Base-by-base conservation (phyloP, 257 asterid species). In the Solanum lignicaule region DNA sequence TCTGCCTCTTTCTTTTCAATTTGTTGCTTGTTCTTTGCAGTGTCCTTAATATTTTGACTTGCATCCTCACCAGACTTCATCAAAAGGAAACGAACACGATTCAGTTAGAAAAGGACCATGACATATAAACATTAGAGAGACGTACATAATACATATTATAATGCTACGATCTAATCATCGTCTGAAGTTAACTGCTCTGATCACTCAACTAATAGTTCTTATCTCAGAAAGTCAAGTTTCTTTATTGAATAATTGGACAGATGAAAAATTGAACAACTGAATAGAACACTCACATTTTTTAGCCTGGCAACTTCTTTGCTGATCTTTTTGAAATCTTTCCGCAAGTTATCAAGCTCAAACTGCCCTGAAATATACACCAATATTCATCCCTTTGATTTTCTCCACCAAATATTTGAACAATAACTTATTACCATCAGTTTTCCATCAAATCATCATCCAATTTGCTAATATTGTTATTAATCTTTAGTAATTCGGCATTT, bases 261-360 rank as follows among this genome's bases (percentile, higher is more conserved):
- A 4, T 38, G 74, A 43, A 43, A 43, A 66, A n/a, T 5, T 27
- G 87, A 74, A 88, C 86, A 87, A 36, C 31, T 6, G 36, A 18
- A 83, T 10, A 20, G 31, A 41, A 58, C 31, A 91, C 99, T 93
- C 89, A 97, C 99, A 65, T 92, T 91, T 91, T 91, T 95, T 39
- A 97, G 98, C 73, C 91, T 92, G 71, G 94, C 95, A 73, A 97
- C 89, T 92, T 94, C 93, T 88, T 92, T 95, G 93, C 92, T 97
- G 33, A 95, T 91, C 91, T 60, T 90, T 89, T 97, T 97, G 74
- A 92, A 91, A 66, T 94, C 98, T 78, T 93, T 95, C 88, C 96
- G 90, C 92, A 97, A 89, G 25, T 86, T 92, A 83, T 96, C 98
- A 89, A 97, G 82, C 94, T 95, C 98, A 83, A 88, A 95, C 92